Percentiles rank a stretch among this genome's conserved stretches.
Conservation (phyloP, 441 rosid species). For the Codiaeum variegatum region DNA sequence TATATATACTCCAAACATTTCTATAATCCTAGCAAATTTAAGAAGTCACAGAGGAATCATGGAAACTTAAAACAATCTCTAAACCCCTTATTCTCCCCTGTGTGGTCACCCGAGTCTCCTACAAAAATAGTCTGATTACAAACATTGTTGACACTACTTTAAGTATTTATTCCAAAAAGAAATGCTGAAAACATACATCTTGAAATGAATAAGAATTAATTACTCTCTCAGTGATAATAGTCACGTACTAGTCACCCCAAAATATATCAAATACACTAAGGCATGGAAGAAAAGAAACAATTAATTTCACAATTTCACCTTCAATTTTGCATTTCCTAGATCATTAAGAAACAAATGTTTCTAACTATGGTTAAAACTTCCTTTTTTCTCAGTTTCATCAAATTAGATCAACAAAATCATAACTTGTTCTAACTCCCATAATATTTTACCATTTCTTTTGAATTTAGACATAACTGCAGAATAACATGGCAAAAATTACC, state of each 20-base stretch:
- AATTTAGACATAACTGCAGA: constrained; percentile 1
- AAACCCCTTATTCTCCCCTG: background rate
- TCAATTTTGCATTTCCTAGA: background rate
- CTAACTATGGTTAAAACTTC: background rate
- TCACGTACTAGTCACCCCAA: background rate
- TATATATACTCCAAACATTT: no score
- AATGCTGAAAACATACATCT: background rate
- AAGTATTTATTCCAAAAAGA: background rate
- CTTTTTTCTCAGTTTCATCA: no score
- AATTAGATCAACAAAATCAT: background rate
- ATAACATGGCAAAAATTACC: background rate
- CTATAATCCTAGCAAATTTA: background rate
- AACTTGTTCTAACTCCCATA: background rate
- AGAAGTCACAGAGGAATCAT: background rate
- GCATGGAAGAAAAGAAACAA: background rate
- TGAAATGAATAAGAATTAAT: background rate
- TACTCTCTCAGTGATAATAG: background rate
- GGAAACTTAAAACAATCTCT: background rate
- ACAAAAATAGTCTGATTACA: background rate
- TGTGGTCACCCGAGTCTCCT: background rate
- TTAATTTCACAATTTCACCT: background rate
- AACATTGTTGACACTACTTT: background rate
- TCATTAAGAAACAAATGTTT: background rate
- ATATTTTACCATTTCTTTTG: background rate
- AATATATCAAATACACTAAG: background rate